phyloP scores from a whole-genome alignment of 2,329 filamentous ascomycete genomes.

The Fusarium tricinctum region DNA sequence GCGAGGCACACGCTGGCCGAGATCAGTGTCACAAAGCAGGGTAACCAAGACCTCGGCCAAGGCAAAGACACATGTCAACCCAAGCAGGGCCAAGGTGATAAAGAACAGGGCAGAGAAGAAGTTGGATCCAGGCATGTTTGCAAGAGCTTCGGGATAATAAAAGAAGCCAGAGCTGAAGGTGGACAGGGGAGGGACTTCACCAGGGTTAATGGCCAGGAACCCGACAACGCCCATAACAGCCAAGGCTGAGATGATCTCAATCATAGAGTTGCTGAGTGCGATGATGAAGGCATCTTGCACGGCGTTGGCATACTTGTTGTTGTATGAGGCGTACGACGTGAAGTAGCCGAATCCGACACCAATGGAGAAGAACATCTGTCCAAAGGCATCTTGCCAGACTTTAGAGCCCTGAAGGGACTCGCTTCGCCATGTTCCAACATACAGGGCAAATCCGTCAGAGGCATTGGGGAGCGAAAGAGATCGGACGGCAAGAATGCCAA shows the following conservation, averaged over 20 bases:
- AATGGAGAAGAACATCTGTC: slow-evolving; percentile 58
- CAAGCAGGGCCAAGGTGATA: slow-evolving; percentile 66
- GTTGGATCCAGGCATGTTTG: slow-evolving; percentile 68
- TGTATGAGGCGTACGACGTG: slow-evolving; percentile 69
- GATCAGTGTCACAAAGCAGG: slow-evolving; percentile 47
- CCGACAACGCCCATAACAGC: slow-evolving; percentile 67
- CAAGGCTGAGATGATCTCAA: slow-evolving; percentile 62
- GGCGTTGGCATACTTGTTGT: slow-evolving; percentile 63
- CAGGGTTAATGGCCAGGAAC: slow-evolving; percentile 52
- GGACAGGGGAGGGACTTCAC: slow-evolving; percentile 52
- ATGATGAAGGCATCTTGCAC: slow-evolving; percentile 69
- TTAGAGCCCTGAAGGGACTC: slow-evolving; percentile 54
- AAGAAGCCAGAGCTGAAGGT: slow-evolving; percentile 69
- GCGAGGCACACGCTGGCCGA: slow-evolving; percentile 55
- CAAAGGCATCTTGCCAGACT: slow-evolving; percentile 67
- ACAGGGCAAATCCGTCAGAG: slow-evolving; percentile 61
- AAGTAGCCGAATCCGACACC: slow-evolving; percentile 70
- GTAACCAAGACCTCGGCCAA: slow-evolving; percentile 57
- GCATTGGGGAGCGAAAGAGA: slow-evolving; percentile 66
- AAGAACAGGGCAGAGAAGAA: slow-evolving; percentile 69
- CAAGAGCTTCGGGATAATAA: slow-evolving; percentile 65
- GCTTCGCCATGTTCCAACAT: slow-evolving; percentile 57
- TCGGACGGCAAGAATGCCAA: slow-evolving; percentile 65
- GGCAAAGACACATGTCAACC: slow-evolving; percentile 59
- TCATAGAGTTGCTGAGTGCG: slow-evolving; percentile 65